Evolutionary conservation across 2,329 filamentous ascomycete genomes (phyloP), one percentile per base, ranked within the genome.

Genomic region (Microdochium paspali): DNA sequence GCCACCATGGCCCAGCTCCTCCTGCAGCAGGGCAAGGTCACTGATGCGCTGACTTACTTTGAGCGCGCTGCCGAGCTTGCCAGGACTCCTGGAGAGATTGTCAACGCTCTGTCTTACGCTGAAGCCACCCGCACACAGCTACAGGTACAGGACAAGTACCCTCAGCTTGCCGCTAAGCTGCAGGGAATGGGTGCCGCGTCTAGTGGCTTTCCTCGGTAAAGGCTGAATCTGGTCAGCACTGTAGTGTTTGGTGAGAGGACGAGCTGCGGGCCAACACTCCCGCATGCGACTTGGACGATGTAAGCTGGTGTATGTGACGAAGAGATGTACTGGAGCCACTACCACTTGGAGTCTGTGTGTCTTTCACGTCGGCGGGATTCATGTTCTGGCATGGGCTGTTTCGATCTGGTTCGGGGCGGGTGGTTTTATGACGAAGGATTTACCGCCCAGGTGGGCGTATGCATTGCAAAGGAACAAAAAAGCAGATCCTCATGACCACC

Each of bases 1-100:
- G 93, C 93, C 46, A 98, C 93, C 47, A 96, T 98, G 89, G 93
- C 93, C 10, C 93, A 98, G 69, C 81, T 98, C 39, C 83, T 98
- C 46, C 80, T 98, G 30, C 93, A 98, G 68, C 93, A 97, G 74
- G 93, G 93, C 67, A 96, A 96, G 73, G 91, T 98, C 49, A 87
- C 85, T 30, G 88, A 96, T 53, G 93, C 93, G 1, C 82, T 98
- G 55, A 89, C 86, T 68, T 97, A 97, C 74, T 98, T 98, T 64
- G 90, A 97, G 75, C 85, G 89, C 51, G 93, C 93, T 2, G 93
- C 91, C 24, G 90, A 97, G 70, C 82, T 98, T 46, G 90, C 90
- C 44, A 79, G 93, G 58, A 98, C 93, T 28, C 91, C 96, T 61
- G 88, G 87, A 50, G 93, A 98, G 72, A 90, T 97, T 53, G 82